These are phyloP conservation scores for Yamadazyma oceani DNA, from an alignment of 1,139 yeast genomes.

Conservation along the genomic window DNA sequence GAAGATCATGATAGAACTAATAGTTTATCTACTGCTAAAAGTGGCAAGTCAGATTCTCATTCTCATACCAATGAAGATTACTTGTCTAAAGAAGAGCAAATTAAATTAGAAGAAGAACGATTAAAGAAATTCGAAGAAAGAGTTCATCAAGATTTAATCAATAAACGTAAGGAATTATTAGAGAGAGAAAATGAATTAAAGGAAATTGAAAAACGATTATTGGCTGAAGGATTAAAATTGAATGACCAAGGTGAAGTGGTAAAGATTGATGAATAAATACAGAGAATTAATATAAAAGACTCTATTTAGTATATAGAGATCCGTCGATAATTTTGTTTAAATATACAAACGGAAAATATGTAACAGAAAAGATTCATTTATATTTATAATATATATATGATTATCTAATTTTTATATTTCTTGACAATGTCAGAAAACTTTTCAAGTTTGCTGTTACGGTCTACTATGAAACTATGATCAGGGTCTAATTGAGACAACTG, in stretches of 20 bases:
- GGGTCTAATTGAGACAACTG: conserved; percentile 44
- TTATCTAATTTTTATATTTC: conserved; percentile 37
- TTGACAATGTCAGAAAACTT: conserved; percentile 58
- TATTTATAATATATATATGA: neutral
- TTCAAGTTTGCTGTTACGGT: conserved; percentile 50
- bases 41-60: conserved; percentile 3
- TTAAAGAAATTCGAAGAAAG: conserved; percentile 77
- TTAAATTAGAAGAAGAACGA: conserved; percentile 77
- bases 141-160: conserved; percentile 84
- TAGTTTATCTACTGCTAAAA: conserved; percentile 5
- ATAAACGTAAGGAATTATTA: conserved; percentile 79
- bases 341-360: conserved; percentile 1
- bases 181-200: conserved; percentile 87
- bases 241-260: conserved; percentile 45
- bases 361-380: neutral
- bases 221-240: conserved; percentile 52
- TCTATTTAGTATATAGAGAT: no score
- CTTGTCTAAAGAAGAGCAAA: conserved; percentile 74
- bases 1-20: neutral
- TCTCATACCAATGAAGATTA: conserved; percentile 45
- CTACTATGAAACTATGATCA: conserved; percentile 52
- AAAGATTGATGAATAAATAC: conserved; percentile 21
- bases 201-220: conserved; percentile 75
- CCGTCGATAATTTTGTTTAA: neutral
- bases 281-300: no score